phyloP scores from a whole-genome alignment of 148 eudicot genomes.

The Polygonum maritimum region DNA sequence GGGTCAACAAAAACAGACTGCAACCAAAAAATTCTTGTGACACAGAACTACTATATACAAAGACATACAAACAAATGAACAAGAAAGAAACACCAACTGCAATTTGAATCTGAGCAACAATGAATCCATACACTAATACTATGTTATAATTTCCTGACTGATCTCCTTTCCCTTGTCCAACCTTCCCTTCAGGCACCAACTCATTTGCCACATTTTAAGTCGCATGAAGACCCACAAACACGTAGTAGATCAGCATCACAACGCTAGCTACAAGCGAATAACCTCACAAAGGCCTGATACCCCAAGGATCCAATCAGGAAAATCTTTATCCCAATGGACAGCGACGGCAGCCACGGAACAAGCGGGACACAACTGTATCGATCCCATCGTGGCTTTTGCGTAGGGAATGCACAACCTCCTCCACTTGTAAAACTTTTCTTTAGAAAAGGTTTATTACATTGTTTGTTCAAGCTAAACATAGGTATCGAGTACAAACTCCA shows the following conservation, averaged over 20 bases:
- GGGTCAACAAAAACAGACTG: neutral
- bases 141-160: neutral
- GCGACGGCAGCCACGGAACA: conserved; percentile 80
- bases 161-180: conserved; percentile 32
- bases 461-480: no score
- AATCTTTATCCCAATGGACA: conserved; percentile 63
- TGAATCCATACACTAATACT: neutral
- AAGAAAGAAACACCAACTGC: neutral
- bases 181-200: conserved; percentile 12
- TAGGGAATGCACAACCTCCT: no score
- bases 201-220: conserved; percentile 82
- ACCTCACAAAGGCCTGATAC: conserved; percentile 53
- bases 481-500: neutral
- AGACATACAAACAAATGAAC: neutral
- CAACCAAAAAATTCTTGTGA: neutral
- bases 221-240: conserved; percentile 80
- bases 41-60: neutral
- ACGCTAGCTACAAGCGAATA: conserved; percentile 67
- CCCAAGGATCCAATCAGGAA: conserved; percentile 90
- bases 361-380: conserved; percentile 38
- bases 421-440: no score
- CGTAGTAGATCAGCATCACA: conserved; percentile 76
- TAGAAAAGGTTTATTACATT: no score
- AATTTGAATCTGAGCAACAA: neutral
- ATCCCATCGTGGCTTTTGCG: no score